A percentile compares a stretch with the other conserved stretches of the same genome.
phyloP scores from a whole-genome alignment of 2,329 filamentous ascomycete genomes.

The Albophoma yamanashiensis region DNA sequence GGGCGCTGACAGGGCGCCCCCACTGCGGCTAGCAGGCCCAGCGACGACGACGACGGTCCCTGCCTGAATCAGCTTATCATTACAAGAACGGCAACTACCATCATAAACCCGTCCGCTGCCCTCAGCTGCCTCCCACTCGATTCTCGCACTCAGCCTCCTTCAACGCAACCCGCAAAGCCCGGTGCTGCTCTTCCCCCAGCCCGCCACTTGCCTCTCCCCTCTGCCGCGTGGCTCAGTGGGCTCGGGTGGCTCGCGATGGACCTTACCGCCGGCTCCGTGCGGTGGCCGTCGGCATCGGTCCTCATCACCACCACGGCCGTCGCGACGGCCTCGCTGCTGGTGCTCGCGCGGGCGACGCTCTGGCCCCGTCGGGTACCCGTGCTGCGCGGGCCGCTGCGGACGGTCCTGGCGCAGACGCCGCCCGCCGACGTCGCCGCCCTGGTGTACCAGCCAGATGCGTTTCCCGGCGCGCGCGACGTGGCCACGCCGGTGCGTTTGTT shows the following conservation, averaged over 20 bases:
- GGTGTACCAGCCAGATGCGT: slow-evolving; percentile 54
- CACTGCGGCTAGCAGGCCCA: not conserved
- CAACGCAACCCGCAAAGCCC: not conserved
- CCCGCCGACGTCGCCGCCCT: slow-evolving; percentile 25
- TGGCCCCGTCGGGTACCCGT: slow-evolving; percentile 28
- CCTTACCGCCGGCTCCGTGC: slow-evolving; percentile 10
- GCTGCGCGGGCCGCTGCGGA: slow-evolving; percentile 33
- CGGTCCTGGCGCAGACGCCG: slow-evolving; percentile 23
- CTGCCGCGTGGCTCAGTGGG: not conserved
- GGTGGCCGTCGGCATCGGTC: slow-evolving; percentile 12
- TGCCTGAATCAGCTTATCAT: too few relatives aligned
- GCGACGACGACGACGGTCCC: too few relatives aligned
- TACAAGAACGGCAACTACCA: too few relatives aligned
- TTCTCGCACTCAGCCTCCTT: too few relatives aligned
- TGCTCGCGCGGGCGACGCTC: slow-evolving; percentile 21
- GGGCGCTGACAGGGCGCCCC: not conserved
- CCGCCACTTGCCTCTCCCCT: not conserved
- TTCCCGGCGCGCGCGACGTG: slow-evolving; percentile 66
- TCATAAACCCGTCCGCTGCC: too few relatives aligned
- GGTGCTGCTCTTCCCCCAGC: not conserved
- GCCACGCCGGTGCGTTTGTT: slow-evolving; percentile 44
- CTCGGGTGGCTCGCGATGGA: slow-evolving; percentile 14
- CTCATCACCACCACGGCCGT: slow-evolving; percentile 28
- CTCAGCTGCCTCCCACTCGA: not conserved
- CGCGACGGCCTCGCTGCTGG: slow-evolving; percentile 28